phyloP scores from a whole-genome alignment of 345 rosid genomes.

The Hibiscus mutabilis region DNA sequence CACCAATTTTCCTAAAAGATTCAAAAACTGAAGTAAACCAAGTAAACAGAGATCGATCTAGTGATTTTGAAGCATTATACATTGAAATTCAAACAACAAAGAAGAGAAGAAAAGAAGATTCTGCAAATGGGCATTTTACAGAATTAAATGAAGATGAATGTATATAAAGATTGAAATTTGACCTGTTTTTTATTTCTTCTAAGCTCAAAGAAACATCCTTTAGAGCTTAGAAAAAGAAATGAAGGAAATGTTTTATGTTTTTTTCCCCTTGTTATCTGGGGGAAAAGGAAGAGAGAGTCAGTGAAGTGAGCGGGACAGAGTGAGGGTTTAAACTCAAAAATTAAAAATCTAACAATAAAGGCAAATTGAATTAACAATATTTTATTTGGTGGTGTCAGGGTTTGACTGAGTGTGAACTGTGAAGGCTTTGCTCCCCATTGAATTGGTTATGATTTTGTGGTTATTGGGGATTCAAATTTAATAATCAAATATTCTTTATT shows the following conservation, averaged over 20 bases:
- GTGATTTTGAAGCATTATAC: neutral
- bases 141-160: conserved; percentile 1
- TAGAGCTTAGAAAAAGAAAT: conserved; percentile 13
- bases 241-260: conserved; percentile 3
- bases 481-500: too few relatives aligned
- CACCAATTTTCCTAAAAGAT: neutral
- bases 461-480: neutral
- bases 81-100: neutral
- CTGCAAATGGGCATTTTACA: neutral
- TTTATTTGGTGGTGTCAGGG: neutral
- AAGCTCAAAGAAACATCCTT: conserved; percentile 19
- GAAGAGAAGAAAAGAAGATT: neutral
- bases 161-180: neutral
- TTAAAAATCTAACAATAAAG: neutral
- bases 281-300: conserved; percentile 4
- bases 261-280: neutral
- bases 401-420: neutral
- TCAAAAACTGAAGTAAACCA: conserved; percentile 3
- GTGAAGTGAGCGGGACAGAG: conserved; percentile 18
- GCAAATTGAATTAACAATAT: neutral
- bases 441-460: conserved; percentile 3
- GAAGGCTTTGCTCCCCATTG: neutral
- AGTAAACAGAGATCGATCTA: conserved; percentile 11
- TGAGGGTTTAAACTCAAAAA: conserved; percentile 15
- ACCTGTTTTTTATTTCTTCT: conserved; percentile 4